Percentiles rank a stretch among this genome's conserved stretches.
These are phyloP conservation scores for Ascochyta fabae DNA, from an alignment of 2,329 filamentous ascomycete genomes.

Conservation along the genomic window DNA sequence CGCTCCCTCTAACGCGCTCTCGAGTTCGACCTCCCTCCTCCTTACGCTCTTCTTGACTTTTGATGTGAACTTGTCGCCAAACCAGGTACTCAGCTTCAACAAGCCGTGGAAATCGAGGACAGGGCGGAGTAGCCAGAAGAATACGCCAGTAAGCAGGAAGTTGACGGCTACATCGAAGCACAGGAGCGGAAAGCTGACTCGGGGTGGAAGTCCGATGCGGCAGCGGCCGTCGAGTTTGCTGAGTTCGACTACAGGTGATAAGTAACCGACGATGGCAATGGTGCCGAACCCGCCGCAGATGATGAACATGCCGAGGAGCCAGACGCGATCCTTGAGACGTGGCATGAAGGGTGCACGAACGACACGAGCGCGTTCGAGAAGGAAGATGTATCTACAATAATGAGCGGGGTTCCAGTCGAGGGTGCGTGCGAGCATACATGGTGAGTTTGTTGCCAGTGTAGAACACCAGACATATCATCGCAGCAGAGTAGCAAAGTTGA, in stretches of 20 bases:
- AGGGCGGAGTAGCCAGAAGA: slow-evolving; percentile 43
- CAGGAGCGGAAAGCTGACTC: slow-evolving; percentile 43
- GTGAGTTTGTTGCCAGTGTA: slow-evolving; percentile 45
- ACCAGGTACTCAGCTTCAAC: slow-evolving; percentile 3
- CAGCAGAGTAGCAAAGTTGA: slow-evolving; percentile 39
- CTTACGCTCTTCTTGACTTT: slow-evolving; percentile 5
- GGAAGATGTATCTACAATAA: slow-evolving; percentile 42
- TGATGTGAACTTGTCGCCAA: background rate
- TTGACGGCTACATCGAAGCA: slow-evolving; percentile 48
- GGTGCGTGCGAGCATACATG: slow-evolving; percentile 21
- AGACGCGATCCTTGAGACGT: slow-evolving; percentile 42
- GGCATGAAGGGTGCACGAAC: slow-evolving; percentile 38
- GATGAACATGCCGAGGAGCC: slow-evolving; percentile 37
- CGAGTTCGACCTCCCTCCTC: background rate
- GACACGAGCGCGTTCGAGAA: slow-evolving; percentile 48
- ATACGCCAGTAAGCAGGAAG: slow-evolving; percentile 43
- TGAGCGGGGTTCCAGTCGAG: background rate
- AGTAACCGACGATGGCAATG: slow-evolving; percentile 36
- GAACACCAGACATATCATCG: slow-evolving; percentile 49
- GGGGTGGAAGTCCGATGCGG: slow-evolving; percentile 45
- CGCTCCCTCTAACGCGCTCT: background rate
- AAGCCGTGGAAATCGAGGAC: slow-evolving; percentile 25
- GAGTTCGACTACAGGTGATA: slow-evolving; percentile 41
- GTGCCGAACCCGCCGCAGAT: slow-evolving; percentile 33
- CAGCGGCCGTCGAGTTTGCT: slow-evolving; percentile 39